These are phyloP conservation scores for Skeletonema potamos DNA, from an alignment of 108 stramenopile species.

Conservation along the genomic window DNA sequence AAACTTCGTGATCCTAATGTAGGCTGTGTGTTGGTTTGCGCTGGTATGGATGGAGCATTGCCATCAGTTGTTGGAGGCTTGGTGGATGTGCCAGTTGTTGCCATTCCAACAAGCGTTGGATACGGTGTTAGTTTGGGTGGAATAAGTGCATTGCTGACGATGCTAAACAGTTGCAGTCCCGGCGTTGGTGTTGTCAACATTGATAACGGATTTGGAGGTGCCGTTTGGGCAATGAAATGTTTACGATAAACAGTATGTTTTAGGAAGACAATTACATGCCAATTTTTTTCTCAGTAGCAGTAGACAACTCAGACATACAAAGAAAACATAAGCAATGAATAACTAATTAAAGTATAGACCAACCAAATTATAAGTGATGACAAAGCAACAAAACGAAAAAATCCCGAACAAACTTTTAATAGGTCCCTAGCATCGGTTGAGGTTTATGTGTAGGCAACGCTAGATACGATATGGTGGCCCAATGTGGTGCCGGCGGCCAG, in stretches of 20 bases:
- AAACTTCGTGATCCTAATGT: slow-evolving; percentile 68
- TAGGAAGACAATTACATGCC: too few species aligned
- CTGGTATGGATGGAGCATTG: slow-evolving; percentile 95
- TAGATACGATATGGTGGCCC: too few species aligned
- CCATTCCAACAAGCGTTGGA: slow-evolving; percentile 92
- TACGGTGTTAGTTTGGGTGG: slow-evolving; percentile 94
- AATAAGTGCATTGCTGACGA: slow-evolving; percentile 90
- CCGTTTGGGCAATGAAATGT: slow-evolving; percentile 90
- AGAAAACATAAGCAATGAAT: too few species aligned
- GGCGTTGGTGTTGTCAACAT: slow-evolving; percentile 96
- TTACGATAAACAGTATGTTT: not conserved
- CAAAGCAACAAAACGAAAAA: too few species aligned
- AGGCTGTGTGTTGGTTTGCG: slow-evolving; percentile 88
- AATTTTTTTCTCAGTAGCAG: too few species aligned
- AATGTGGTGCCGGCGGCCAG: too few species aligned
- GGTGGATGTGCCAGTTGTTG: slow-evolving; percentile 90
- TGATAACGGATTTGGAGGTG: slow-evolving; percentile 97
- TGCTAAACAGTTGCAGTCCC: slow-evolving; percentile 96
- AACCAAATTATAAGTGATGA: too few species aligned
- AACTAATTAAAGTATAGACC: too few species aligned
- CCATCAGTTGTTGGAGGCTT: slow-evolving; percentile 95
- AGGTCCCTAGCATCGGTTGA: too few species aligned
- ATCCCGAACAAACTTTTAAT: too few species aligned
- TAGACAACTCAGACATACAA: too few species aligned
- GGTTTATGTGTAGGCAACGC: too few species aligned